Base-by-base conservation (phyloP, 208 protist species). In the Leishmania tropica region DNA sequence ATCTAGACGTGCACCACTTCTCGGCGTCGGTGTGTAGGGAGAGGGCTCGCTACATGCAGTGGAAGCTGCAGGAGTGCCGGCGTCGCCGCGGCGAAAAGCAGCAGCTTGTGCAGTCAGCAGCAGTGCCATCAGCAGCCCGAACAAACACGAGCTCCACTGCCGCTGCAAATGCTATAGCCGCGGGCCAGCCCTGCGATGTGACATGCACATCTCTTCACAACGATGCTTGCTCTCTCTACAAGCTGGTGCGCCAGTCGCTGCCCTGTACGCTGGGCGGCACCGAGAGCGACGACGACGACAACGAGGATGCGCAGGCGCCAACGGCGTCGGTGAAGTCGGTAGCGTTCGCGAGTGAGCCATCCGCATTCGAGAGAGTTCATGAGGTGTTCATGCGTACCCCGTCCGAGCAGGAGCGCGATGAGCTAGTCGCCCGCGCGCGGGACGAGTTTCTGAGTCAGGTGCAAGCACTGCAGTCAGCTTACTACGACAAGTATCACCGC, bases 391-490 rank as follows among this genome's bases (percentile, higher is more conserved):
- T 91, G 42, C 88, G 80, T 51, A 94, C 81, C n/a, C 85, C 83
- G 3, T 89, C 86, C 70, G 92, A 96, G 70, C 71, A 78, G 65
- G 37, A 78, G 47, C 78, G 87, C n/a, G 88, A 97, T 71, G 79
- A 71, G 51, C 86, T 78, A 64, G 71, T 90, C 35, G 91, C 91
- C 48, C 76, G 83, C 28, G 95, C 94, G 1, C 87, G 90, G n/a
- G 93, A 97, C 77, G 90, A 84, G 40, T 85, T 98, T 28, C 87
- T 98, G 40, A 88, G 85, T 28, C 84, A 90, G 64, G 83, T 98
- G 64, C 95, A 98, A 78, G 78, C 65, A 51, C 83, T 98, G 80
- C 95, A 98, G 80, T 81, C 85, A 21, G 89, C 89, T 45, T 96
- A 96, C 84, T 98, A 89, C 82, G 85, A 83, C 8, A 73, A 92